These are phyloP conservation scores for Pterula multifida DNA, from an alignment of 1,284 basidiomycete species.

Conservation along the genomic window DNA sequence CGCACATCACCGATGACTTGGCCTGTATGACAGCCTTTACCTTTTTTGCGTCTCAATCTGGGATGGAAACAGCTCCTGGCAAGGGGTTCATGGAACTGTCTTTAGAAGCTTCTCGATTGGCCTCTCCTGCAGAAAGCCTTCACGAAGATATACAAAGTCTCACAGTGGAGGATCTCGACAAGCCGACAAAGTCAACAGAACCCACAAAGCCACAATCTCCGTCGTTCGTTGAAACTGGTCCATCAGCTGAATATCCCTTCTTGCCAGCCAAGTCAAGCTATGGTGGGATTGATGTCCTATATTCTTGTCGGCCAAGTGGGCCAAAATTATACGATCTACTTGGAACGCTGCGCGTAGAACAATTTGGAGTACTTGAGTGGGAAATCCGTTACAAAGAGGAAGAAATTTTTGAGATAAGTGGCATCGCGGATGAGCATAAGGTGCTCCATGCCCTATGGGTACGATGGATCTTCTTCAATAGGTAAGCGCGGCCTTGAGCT, in stretches of 20 bases:
- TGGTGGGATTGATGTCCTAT: constrained; percentile 28
- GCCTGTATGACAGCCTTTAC: not conserved
- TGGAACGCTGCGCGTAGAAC: constrained; percentile 40
- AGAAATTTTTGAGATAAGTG: constrained; percentile 55
- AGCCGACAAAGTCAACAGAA: too few relatives aligned
- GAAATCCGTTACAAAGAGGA: constrained; percentile 56
- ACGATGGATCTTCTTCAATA: constrained; percentile 55
- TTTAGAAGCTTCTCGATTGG: not conserved
- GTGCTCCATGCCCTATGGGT: constrained; percentile 66
- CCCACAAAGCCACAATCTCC: too few relatives aligned
- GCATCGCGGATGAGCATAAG: constrained; percentile 60
- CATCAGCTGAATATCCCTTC: constrained; percentile 39
- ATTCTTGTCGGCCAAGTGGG: constrained; percentile 55
- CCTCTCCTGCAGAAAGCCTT: not conserved
- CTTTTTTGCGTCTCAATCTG: too few relatives aligned
- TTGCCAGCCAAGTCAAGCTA: constrained; percentile 34
- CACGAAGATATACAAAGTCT: not conserved
- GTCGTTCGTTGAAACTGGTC: constrained; percentile 31
- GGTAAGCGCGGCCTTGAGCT: too few relatives aligned
- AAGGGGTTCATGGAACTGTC: too few relatives aligned
- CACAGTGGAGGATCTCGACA: not conserved
- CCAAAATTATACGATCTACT: constrained; percentile 52
- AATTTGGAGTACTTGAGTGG: constrained; percentile 56
- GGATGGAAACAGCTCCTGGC: too few relatives aligned
- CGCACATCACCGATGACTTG: not conserved